Evolutionary conservation across 2,329 filamentous ascomycete species (phyloP).

Genomic region (Bipolaris victoriae): DNA sequence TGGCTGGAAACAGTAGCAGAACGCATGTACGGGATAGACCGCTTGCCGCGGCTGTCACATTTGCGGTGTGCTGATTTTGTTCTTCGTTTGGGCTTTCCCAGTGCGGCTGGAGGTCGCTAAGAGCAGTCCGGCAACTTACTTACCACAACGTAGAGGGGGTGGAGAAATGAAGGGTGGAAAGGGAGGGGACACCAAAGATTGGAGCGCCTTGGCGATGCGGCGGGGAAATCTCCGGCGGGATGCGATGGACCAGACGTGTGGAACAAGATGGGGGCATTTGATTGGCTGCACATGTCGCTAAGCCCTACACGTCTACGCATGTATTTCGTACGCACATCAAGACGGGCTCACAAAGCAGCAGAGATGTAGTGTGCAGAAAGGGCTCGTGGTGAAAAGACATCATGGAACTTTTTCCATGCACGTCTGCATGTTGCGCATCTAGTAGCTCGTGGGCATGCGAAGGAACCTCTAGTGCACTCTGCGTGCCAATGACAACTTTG

Average conservation of each 20-base stretch:
- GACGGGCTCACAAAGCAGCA: neutral
- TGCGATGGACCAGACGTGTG: neutral
- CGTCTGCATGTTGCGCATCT: neutral
- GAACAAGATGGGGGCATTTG: neutral
- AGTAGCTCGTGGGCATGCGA: neutral
- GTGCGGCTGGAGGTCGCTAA: neutral
- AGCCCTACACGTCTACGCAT: neutral
- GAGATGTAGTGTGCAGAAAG: neutral
- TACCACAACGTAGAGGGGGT: neutral
- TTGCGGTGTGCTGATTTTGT: slow-evolving; percentile 1
- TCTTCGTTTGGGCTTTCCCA: neutral
- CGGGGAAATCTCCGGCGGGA: slow-evolving; percentile 2
- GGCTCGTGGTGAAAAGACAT: neutral
- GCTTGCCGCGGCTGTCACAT: neutral
- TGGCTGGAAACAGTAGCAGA: neutral
- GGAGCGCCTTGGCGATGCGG: slow-evolving; percentile 1
- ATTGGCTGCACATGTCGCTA: neutral
- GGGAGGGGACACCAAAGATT: neutral
- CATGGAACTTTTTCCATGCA: neutral
- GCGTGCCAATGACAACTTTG: neutral
- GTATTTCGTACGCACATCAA: neutral
- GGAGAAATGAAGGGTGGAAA: neutral
- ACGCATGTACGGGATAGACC: neutral
- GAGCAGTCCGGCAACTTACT: neutral
- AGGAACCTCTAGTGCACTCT: neutral